Evolutionary conservation across 108 stramenopile genomes (phyloP).

Genomic region (Nitzschia putrida): DNA sequence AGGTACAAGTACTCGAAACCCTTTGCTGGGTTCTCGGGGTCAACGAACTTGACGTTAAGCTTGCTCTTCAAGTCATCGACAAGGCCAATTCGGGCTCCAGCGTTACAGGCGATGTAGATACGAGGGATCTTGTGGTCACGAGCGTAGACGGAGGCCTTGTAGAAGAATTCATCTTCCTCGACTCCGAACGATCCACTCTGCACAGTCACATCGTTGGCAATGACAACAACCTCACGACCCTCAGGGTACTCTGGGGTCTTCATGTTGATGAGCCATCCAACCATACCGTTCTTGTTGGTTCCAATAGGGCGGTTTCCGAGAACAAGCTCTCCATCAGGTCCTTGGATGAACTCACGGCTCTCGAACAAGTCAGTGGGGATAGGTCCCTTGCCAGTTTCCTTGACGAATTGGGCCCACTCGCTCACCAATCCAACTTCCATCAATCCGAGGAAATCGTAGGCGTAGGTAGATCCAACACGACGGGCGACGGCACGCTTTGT

Average conservation of each 20-base stretch:
- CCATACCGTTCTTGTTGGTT: slow-evolving; percentile 97
- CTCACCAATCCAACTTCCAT: slow-evolving; percentile 88
- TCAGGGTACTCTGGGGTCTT: slow-evolving; percentile 98
- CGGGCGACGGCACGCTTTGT: slow-evolving; percentile 96
- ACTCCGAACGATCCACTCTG: slow-evolving; percentile 98
- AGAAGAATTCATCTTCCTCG: slow-evolving; percentile 94
- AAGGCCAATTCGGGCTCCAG: slow-evolving; percentile 97
- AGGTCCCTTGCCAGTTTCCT: slow-evolving; percentile 41
- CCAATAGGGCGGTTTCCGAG: slow-evolving; percentile 83
- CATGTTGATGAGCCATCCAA: slow-evolving; percentile 90
- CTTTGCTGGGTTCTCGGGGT: slow-evolving; percentile 81
- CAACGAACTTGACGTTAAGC: slow-evolving; percentile 93
- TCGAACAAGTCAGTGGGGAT: slow-evolving; percentile 75
- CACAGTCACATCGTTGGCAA: slow-evolving; percentile 98
- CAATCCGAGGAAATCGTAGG: slow-evolving; percentile 96
- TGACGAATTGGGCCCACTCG: slow-evolving; percentile 78
- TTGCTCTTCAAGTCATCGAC: slow-evolving; percentile 95
- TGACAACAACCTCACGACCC: slow-evolving; percentile 94
- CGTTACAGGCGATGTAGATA: slow-evolving; percentile 95
- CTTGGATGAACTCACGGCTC: slow-evolving; percentile 78
- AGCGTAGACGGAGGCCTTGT: slow-evolving; percentile 89
- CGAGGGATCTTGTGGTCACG: slow-evolving; percentile 90
- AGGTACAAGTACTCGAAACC: slow-evolving; percentile 98
- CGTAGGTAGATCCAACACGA: slow-evolving; percentile 96
- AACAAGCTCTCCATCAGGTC: slow-evolving; percentile 70